These are phyloP conservation scores for Leccinum rimulosum DNA, from an alignment of 768 basidiomycete species.

Conservation along the genomic window DNA sequence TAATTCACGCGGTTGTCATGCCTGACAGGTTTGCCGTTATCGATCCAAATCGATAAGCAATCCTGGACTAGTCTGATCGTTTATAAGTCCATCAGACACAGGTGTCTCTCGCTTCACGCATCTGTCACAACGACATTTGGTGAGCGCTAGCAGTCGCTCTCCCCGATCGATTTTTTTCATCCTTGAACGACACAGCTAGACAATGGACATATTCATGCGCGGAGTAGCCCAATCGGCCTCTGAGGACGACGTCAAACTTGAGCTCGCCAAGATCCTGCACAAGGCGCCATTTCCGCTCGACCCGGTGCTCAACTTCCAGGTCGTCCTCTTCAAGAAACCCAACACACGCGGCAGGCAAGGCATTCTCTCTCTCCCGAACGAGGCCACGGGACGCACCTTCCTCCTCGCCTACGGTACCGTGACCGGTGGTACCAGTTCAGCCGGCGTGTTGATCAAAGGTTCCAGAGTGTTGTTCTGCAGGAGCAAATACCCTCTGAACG, in stretches of 20 bases:
- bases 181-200: slow-evolving; percentile 2
- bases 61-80: background rate
- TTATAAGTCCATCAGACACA: slow-evolving; percentile 15
- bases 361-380: slow-evolving; percentile 31
- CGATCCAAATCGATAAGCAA: slow-evolving; percentile 3
- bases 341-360: slow-evolving; percentile 26
- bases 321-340: slow-evolving; percentile 28
- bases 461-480: slow-evolving; percentile 15
- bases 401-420: slow-evolving; percentile 24
- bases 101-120: background rate
- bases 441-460: slow-evolving; percentile 30
- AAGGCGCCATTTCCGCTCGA: slow-evolving; percentile 31
- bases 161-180: background rate
- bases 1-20: background rate
- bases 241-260: slow-evolving; percentile 32
- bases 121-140: slow-evolving; percentile 14
- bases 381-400: slow-evolving; percentile 21
- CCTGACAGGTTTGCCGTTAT: slow-evolving; percentile 13
- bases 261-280: slow-evolving; percentile 34
- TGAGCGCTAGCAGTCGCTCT: slow-evolving; percentile 13
- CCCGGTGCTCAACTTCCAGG: slow-evolving; percentile 33
- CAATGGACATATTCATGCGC: slow-evolving; percentile 37
- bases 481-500: slow-evolving; percentile 26
- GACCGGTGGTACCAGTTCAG: background rate
- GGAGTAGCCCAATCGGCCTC: slow-evolving; percentile 27